Evolutionary conservation across 257 asterid species (phyloP).

Genomic region (Solanum virginianum): DNA sequence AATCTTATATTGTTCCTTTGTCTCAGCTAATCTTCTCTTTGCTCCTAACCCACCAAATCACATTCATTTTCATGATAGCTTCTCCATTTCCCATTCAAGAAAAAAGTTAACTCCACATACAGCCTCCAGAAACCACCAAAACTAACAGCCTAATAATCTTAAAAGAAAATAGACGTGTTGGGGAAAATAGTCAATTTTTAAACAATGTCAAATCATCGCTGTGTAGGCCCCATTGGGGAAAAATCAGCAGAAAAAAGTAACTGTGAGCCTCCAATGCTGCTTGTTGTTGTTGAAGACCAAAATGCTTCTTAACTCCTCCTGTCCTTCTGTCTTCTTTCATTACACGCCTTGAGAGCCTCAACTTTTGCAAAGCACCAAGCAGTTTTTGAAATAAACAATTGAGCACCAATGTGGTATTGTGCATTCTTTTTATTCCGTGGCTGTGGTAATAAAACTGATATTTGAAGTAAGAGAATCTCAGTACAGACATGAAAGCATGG

Average conservation of each 20-base stretch:
- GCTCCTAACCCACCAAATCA: too few species aligned
- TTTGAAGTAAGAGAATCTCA: background rate
- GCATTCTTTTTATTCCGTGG: background rate
- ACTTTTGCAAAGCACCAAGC: constrained; percentile 36
- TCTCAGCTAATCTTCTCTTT: background rate
- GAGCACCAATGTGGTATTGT: background rate
- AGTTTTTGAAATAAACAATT: background rate
- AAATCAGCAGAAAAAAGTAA: background rate
- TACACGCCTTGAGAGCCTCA: constrained; percentile 59
- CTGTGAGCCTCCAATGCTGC: background rate
- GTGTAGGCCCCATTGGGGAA: background rate
- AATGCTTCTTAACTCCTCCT: background rate
- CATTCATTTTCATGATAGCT: background rate
- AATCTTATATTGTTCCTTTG: background rate
- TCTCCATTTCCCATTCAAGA: background rate
- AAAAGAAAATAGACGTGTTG: background rate
- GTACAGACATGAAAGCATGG: background rate
- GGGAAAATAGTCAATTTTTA: background rate
- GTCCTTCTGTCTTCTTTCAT: constrained; percentile 33
- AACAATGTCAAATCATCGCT: background rate
- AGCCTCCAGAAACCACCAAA: background rate
- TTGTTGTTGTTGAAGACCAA: background rate
- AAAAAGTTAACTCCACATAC: background rate
- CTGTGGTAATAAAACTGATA: background rate
- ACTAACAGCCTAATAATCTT: background rate